Evolutionary conservation across 805 yeast species (phyloP).

Genomic region (Kockiozyma suomiensis): DNA sequence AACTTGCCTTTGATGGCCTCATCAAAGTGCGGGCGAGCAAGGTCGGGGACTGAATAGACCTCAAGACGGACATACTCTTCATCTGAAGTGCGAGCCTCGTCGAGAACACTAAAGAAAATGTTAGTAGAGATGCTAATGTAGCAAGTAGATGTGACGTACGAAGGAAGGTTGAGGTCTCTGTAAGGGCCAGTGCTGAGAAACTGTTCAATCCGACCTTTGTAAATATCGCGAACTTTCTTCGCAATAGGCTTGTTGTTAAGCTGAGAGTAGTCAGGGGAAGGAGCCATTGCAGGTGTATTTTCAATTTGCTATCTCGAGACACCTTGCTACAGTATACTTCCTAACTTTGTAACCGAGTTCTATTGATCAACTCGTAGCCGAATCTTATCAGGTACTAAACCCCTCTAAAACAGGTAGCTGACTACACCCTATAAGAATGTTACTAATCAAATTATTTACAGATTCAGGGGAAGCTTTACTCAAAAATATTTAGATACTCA

Average conservation of each 20-base stretch:
- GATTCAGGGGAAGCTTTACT: conserved; percentile 2
- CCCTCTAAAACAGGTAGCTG: neutral
- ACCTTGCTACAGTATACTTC: no score
- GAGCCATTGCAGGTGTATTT: conserved; percentile 1
- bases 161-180: conserved; percentile 70
- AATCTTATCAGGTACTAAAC: conserved; percentile 6
- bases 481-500: conserved; percentile 2
- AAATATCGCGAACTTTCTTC: conserved; percentile 74
- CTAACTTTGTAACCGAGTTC: no score
- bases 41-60: conserved; percentile 73
- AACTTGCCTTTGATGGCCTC: conserved; percentile 55
- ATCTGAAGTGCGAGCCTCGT: conserved; percentile 56
- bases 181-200: conserved; percentile 78
- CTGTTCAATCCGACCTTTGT: conserved; percentile 71
- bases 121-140: neutral
- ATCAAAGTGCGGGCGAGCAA: conserved; percentile 64
- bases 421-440: neutral
- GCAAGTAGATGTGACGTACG: conserved; percentile 36
- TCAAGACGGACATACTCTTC: conserved; percentile 56
- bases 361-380: neutral
- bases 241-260: conserved; percentile 61
- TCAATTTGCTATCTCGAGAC: neutral
- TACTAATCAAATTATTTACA: neutral
- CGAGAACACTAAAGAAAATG: conserved; percentile 55
- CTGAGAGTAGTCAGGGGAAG: conserved; percentile 39